These are phyloP conservation scores for Didymella pomorum DNA, from an alignment of 2,329 filamentous ascomycete genomes.

Conservation along the genomic window DNA sequence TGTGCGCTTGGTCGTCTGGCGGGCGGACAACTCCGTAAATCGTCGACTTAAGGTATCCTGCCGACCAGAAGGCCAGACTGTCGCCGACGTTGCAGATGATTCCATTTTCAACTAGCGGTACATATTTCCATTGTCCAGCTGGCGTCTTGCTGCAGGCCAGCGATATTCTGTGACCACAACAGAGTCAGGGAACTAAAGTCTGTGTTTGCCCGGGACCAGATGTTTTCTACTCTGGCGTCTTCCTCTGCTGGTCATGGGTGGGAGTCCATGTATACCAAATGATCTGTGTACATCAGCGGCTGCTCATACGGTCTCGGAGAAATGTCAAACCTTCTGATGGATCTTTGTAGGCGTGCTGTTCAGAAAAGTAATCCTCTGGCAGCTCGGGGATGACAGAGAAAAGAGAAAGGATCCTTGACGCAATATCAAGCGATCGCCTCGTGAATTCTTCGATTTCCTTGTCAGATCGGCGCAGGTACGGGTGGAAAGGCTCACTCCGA, in stretches of 20 bases:
- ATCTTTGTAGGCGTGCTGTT: background rate
- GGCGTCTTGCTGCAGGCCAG: background rate
- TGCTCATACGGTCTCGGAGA: background rate
- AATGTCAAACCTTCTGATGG: background rate
- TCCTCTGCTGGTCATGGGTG: background rate
- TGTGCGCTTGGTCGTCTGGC: background rate
- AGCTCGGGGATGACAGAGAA: background rate
- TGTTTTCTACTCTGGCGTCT: background rate
- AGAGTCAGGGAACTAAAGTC: background rate
- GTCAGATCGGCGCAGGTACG: background rate
- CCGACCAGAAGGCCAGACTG: background rate
- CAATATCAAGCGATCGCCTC: background rate
- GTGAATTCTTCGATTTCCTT: background rate
- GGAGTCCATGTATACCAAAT: background rate
- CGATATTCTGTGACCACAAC: background rate
- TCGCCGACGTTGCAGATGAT: background rate
- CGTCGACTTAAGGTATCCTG: background rate
- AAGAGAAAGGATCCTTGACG: background rate
- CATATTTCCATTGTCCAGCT: background rate
- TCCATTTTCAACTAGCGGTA: background rate
- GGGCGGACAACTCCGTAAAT: background rate
- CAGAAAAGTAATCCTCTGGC: background rate
- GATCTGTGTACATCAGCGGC: background rate
- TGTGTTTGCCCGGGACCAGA: background rate
- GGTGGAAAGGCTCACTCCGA: background rate